phyloP scores from a whole-genome alignment of 208 protist genomes.

The Leishmania lainsoni region DNA sequence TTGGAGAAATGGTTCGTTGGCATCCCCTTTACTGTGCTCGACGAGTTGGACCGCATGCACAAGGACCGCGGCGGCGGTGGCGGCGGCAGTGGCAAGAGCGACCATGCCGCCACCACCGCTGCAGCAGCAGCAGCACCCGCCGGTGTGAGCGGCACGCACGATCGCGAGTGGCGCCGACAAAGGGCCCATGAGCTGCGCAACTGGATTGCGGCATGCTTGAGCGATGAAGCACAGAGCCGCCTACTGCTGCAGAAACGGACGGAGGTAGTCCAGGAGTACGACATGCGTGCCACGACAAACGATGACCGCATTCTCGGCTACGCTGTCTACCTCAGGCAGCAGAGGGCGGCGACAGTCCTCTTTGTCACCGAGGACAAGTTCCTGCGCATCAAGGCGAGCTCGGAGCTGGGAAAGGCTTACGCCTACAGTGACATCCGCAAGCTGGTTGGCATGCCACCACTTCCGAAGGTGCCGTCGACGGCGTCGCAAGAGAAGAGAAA shows the following conservation, averaged over 20 bases:
- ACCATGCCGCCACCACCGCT: conserved; percentile 1
- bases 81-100: background rate
- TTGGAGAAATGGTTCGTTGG: conserved; percentile 58
- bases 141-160: conserved; percentile 5
- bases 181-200: conserved; percentile 54
- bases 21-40: conserved; percentile 73
- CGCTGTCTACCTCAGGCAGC: conserved; percentile 64
- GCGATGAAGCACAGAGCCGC: conserved; percentile 7
- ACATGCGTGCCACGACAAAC: conserved; percentile 48
- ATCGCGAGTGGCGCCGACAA: conserved; percentile 35
- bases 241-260: conserved; percentile 64
- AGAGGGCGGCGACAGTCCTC: conserved; percentile 38
- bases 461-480: background rate
- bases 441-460: conserved; percentile 36
- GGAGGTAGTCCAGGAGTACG: conserved; percentile 67
- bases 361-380: conserved; percentile 89
- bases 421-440: conserved; percentile 46
- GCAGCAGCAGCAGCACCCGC: background rate
- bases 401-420: conserved; percentile 62
- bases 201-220: conserved; percentile 52
- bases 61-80: conserved; percentile 30
- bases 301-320: conserved; percentile 87
- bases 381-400: conserved; percentile 69
- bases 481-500: background rate
- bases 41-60: conserved; percentile 77